These are phyloP conservation scores for Asparagopsis taxiformis DNA, from an alignment of 31 red algal genomes.

Conservation along the genomic window DNA sequence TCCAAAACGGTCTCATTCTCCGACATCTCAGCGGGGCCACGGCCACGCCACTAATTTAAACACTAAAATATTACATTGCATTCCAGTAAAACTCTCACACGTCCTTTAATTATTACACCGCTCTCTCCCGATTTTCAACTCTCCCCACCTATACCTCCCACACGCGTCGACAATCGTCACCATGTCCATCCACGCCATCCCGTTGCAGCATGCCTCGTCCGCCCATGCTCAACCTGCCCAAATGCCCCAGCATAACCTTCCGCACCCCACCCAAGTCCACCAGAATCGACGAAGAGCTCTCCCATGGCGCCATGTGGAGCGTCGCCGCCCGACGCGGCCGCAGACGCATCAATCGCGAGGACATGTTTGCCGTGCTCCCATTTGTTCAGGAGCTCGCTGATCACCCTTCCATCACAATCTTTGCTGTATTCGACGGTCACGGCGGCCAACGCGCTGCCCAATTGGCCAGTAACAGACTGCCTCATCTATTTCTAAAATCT, in stretches of 20 bases:
- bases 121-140: no score
- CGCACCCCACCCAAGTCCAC: neutral
- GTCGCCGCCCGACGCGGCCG: slow-evolving; percentile 11
- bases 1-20: no score
- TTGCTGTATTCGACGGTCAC: slow-evolving; percentile 85
- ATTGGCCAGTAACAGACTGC: slow-evolving; percentile 46
- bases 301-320: neutral
- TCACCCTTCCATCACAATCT: slow-evolving; percentile 15
- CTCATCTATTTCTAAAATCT: slow-evolving; percentile 18
- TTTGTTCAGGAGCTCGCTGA: slow-evolving; percentile 18
- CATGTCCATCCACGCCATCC: neutral
- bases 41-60: no score
- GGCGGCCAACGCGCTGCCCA: slow-evolving; percentile 64
- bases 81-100: no score
- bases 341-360: slow-evolving; percentile 7
- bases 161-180: neutral
- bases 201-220: neutral
- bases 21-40: neutral
- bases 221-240: neutral
- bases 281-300: neutral
- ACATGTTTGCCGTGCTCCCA: slow-evolving; percentile 5
- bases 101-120: no score
- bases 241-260: neutral
- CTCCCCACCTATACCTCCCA: no score
- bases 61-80: no score